phyloP scores from a whole-genome alignment of 441 rosid species.

The Pelargonium australe region DNA sequence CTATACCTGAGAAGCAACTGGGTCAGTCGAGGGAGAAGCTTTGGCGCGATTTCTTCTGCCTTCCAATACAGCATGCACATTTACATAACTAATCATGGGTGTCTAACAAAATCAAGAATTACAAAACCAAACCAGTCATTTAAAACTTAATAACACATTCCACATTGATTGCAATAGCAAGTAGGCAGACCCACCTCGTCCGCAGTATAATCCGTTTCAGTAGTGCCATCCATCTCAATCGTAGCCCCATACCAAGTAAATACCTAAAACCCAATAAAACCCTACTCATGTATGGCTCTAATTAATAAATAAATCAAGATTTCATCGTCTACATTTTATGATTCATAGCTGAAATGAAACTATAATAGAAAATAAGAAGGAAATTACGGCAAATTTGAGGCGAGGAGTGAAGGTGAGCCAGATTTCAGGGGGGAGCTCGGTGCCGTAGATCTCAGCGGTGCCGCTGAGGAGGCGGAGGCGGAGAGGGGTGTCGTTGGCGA shows the following conservation, averaged over 20 bases:
- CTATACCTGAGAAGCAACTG: conserved; percentile 49
- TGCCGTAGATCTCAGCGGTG: conserved; percentile 80
- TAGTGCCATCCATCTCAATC: conserved; percentile 72
- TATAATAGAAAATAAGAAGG: too few relatives aligned
- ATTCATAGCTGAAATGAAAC: not conserved
- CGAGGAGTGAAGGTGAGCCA: conserved; percentile 88
- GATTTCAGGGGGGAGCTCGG: conserved; percentile 81
- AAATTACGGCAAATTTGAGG: conserved; percentile 66
- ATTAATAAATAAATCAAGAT: not conserved
- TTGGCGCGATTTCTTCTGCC: conserved; percentile 65
- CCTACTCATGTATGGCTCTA: not conserved
- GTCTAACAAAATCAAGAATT: conserved; percentile 40
- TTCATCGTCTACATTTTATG: not conserved
- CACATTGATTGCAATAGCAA: not conserved
- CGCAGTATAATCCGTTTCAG: conserved; percentile 86
- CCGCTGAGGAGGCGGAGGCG: conserved; percentile 68
- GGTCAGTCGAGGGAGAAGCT: conserved; percentile 47
- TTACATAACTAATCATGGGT: conserved; percentile 85
- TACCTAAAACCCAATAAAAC: conserved; percentile 37
- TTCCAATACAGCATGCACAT: conserved; percentile 75
- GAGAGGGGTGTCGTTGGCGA: conserved; percentile 53
- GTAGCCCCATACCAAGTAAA: conserved; percentile 95
- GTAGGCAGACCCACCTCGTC: conserved; percentile 56
- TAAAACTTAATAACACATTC: not conserved
- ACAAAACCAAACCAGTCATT: not conserved